Conservation (phyloP, 108 stramenopile genomes). For the Phaeodactylum tricornutum region DNA sequence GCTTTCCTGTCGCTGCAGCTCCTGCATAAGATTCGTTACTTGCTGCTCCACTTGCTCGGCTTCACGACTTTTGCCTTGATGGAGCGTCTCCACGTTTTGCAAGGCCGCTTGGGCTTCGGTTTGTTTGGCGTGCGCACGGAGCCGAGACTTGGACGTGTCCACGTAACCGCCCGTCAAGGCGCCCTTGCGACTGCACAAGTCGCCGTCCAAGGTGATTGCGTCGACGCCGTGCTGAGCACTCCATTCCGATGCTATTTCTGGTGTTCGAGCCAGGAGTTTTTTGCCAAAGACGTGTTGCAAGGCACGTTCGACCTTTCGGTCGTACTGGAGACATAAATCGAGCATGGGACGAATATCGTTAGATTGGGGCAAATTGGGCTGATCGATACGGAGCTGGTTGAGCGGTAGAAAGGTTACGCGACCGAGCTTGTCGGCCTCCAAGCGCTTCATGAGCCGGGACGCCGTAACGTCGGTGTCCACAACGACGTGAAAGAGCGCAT, state of each 20-base stretch:
- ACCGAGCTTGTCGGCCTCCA: conserved; percentile 82
- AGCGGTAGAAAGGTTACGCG: conserved; percentile 98
- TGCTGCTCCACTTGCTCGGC: conserved; percentile 55
- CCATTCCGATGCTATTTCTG: conserved; percentile 75
- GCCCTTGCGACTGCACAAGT: conserved; percentile 86
- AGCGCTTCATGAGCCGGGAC: conserved; percentile 75
- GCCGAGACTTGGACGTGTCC: conserved; percentile 57
- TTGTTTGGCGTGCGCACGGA: conserved; percentile 46
- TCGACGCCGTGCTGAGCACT: conserved; percentile 66
- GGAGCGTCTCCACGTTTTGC: conserved; percentile 32
- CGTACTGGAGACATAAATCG: conserved; percentile 64
- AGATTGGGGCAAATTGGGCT: conserved; percentile 12
- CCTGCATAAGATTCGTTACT: conserved; percentile 47
- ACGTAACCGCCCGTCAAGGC: conserved; percentile 88
- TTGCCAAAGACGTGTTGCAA: conserved; percentile 91
- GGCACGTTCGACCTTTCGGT: conserved; percentile 69
- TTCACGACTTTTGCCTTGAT: conserved; percentile 33
- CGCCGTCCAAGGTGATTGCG: conserved; percentile 96
- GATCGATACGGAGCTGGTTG: conserved; percentile 70
- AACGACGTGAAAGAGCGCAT: conserved; percentile 93
- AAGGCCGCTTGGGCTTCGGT: conserved; percentile 34
- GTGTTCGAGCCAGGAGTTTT: conserved; percentile 80
- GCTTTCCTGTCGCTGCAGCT: conserved; percentile 62
- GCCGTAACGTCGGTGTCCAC: conserved; percentile 97
- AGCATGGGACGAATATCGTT: conserved; percentile 29